Evolutionary conservation across 352 stramenopile species (phyloP), one percentile per base, ranked within the genome.

Genomic region (Phytophthora megakarya): DNA sequence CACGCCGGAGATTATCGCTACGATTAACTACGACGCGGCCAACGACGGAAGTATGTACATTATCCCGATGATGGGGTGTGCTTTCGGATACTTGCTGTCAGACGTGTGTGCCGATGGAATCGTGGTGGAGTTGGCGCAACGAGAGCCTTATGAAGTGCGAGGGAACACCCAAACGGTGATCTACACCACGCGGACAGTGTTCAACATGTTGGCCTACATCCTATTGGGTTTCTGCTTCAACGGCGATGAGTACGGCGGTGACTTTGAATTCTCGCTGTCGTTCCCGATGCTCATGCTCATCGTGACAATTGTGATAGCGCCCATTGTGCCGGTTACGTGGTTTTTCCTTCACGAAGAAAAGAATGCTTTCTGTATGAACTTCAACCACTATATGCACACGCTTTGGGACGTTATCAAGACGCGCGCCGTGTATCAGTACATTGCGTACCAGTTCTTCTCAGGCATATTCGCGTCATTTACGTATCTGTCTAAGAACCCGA

Each of bases 151-250:
- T 7, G 67, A 73, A 25, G 57, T 76, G 15, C 53, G 77, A 52
- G 77, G 77, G 22, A 72, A 65, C 23, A 78, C 63, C 3, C 77
- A 86, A 60, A 84, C 75, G 19, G 70, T 81, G n/a, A 78, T 78
- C 37, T 86, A 86, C 64, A 82, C 70, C 12, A 75, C 62, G 37
- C 76, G 74, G 3, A 78, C 56, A 30, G 51, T 71, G 12, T 78
- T 76, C 35, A 75, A 63, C 21, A 67, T 78, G 39, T 33, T 85
- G 28, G 66, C 73, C 15, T 74, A 76, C 26, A 39, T 83, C 5
- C 42, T 86, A 19, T 69, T 81, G 21, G 78, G 65, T 0, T 50
- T 84, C 22, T 75, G 70, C 49, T 75, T 86, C 54, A 86, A 84
- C 44, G 67, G 64, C 28, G 60, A 72, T 21, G 69, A 79, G 21